Evolutionary conservation across 257 asterid species (phyloP), one percentile per base, ranked within the genome.

Genomic region (Forsythia suspensa): DNA sequence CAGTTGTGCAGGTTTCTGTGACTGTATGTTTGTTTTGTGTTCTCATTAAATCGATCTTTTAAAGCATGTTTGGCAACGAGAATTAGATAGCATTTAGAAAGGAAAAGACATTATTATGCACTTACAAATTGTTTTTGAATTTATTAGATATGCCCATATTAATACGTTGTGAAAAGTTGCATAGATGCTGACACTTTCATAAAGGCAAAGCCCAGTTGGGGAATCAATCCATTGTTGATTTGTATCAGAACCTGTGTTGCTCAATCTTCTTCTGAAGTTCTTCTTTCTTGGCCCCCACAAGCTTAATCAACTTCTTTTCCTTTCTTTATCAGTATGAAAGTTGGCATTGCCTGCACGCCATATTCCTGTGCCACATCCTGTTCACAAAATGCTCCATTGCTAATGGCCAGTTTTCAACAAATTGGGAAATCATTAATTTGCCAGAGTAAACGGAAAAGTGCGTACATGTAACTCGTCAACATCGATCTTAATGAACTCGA

Each of bases 401-500:
- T 29, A 29, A 16, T 16, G 7, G 3, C 2, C 8, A 12, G 2
- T 12, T 39, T 73, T 10, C 4, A 44, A 46, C 13, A 46, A 6
- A 24, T 18, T 69, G 9, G n/a, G 21, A 12, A 74, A 59, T 3
- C 5, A 46, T 46, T 4, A 46, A 3, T 40, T 8, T 21, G 36
- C 63, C 8, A 77, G 0, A 5, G 63, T 13, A 52, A 52, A 16
- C 18, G 24, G 63, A 8, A 5, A 5, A 21, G 20, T 7, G 71
- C 92, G 39, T 85, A 94, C 97, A 24, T 70, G 40, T 51, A 92
- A 37, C 85, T 89, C 92, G 71, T 90, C 95, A 1, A 88, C 92
- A 79, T 94, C 94, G 69, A 94, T 90, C 92, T 86, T 92, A 87
- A 90, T 76, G 84, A 94, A 91, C 80, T 90, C 94, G 6, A 91